Conservation (phyloP, 2,329 filamentous ascomycete genomes). For the Xylariaceae sp. region DNA sequence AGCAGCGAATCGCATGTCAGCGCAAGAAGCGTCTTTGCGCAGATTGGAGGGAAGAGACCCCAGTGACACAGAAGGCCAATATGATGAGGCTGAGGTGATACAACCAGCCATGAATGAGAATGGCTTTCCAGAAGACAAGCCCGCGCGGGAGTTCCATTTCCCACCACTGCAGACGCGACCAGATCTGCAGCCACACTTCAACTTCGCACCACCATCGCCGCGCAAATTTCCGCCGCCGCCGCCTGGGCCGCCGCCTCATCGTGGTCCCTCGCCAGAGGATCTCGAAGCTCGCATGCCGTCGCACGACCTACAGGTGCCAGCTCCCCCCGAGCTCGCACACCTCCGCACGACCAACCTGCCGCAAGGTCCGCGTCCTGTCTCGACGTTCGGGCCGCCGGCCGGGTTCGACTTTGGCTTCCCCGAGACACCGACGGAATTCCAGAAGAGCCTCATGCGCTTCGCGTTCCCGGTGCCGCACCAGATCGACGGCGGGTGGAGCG, state of each 20-base stretch:
- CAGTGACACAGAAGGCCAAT: slow-evolving; percentile 37
- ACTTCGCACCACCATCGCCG: slow-evolving; percentile 50
- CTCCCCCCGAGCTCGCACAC: slow-evolving; percentile 53
- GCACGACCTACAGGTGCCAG: slow-evolving; percentile 18
- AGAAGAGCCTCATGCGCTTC: slow-evolving; percentile 86
- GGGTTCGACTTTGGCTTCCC: slow-evolving; percentile 81
- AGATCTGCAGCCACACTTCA: slow-evolving; percentile 51
- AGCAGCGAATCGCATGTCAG: slow-evolving; percentile 26
- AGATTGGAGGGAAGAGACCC: slow-evolving; percentile 44
- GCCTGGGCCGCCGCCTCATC: slow-evolving; percentile 38
- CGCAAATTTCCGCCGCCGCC: slow-evolving; percentile 25
- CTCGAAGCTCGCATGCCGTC: slow-evolving; percentile 4
- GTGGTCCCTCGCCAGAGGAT: slow-evolving; percentile 21
- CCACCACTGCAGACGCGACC: slow-evolving; percentile 45
- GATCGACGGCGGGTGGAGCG: slow-evolving; percentile 78
- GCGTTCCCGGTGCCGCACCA: slow-evolving; percentile 70
- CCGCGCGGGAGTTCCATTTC: slow-evolving; percentile 52
- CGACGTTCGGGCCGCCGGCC: slow-evolving; percentile 54
- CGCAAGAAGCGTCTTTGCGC: slow-evolving; percentile 43
- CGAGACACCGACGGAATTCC: slow-evolving; percentile 78
- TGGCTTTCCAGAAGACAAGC: slow-evolving; percentile 29
- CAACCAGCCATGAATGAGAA: slow-evolving; percentile 6
- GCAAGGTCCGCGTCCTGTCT: slow-evolving; percentile 41
- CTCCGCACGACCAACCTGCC: slow-evolving; percentile 44
- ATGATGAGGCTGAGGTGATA: slow-evolving; percentile 6